Percentiles rank a stretch among this genome's conserved stretches.
Evolutionary conservation across 1,284 basidiomycete species (phyloP).

Genomic region (Wallemia mellicola): DNA sequence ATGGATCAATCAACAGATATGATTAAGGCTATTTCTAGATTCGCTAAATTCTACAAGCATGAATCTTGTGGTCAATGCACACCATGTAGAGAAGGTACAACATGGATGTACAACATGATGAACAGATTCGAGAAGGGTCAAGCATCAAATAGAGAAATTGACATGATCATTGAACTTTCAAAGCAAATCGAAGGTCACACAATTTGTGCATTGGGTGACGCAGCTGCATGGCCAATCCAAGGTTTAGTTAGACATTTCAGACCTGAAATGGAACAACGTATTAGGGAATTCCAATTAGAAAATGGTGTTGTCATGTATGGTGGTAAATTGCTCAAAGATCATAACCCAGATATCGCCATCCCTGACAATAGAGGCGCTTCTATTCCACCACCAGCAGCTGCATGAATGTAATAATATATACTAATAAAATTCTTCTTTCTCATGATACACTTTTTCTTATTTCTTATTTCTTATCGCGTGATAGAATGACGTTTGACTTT

Average conservation of each 20-base stretch:
- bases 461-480: background rate
- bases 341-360: conserved; percentile 39
- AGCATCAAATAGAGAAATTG: conserved; percentile 72
- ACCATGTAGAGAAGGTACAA: conserved; percentile 66
- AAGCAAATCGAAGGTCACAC: conserved; percentile 91
- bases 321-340: conserved; percentile 39
- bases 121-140: conserved; percentile 42
- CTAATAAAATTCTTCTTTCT: background rate
- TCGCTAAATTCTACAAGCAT: conserved; percentile 90
- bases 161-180: conserved; percentile 78
- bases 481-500: background rate
- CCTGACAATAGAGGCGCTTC: conserved; percentile 29
- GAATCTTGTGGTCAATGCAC: conserved; percentile 98
- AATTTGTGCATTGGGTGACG: conserved; percentile 87
- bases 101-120: conserved; percentile 99
- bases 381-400: background rate
- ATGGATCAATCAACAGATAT: conserved; percentile 97
- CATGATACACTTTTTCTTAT: background rate
- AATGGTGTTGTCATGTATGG: conserved; percentile 73
- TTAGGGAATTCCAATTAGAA: conserved; percentile 41
- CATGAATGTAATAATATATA: background rate
- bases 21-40: conserved; percentile 68
- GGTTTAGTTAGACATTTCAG: conserved; percentile 75
- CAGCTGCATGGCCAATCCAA: conserved; percentile 95
- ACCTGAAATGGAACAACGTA: conserved; percentile 65